Evolutionary conservation across 768 basidiomycete species (phyloP), one percentile per base, ranked within the genome.

Genomic region (Grammothele lineata): DNA sequence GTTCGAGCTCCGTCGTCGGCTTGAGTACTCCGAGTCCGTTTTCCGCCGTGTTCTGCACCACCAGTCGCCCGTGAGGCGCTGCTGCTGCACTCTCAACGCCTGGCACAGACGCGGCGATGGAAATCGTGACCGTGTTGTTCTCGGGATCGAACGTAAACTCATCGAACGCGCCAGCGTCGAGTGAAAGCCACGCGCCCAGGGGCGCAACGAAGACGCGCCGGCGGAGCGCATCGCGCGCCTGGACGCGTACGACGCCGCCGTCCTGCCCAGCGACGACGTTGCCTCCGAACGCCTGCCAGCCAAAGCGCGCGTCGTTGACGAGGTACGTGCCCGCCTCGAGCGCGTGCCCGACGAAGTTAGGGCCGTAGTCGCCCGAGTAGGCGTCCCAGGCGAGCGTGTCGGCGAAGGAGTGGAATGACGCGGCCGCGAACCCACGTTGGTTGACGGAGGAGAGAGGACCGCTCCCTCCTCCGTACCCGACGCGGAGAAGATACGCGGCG

Each of bases 201-300:
- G 76, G 70, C 7, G 76, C 77, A 42, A 79, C 62, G 57, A 75
- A 80, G 7, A 80, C 70, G 26, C 76, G 66, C 40, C 76, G 69
- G 33, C 77, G 68, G 37, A 75, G 62, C 19, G 77, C 63, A 58
- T 80, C 78, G 40, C 64, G 66, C 21, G 73, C 57, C 45, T 71
- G 64, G 10, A 79, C 75, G 43, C 65, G 56, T 8, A 79, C 68
- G 1, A 66, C 66, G 3, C 72, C 66, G 24, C 69, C 67, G 21
- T 67, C 69, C 27, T 7, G 7, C n/a, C n/a, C n/a, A 11, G 71
- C 61, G 18, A 68, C 54, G 30, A 80, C 62, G 27, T 66, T 72
- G 5, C 78, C 77, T 36, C 77, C 78, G 53, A 78, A 77, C 8
- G 77, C 77, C 58, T 79, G 77, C 77, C 77, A 79, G n/a, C 77